These are phyloP conservation scores for Ganoderma multipileum DNA, from an alignment of 1,284 basidiomycete species.

Conservation along the genomic window DNA sequence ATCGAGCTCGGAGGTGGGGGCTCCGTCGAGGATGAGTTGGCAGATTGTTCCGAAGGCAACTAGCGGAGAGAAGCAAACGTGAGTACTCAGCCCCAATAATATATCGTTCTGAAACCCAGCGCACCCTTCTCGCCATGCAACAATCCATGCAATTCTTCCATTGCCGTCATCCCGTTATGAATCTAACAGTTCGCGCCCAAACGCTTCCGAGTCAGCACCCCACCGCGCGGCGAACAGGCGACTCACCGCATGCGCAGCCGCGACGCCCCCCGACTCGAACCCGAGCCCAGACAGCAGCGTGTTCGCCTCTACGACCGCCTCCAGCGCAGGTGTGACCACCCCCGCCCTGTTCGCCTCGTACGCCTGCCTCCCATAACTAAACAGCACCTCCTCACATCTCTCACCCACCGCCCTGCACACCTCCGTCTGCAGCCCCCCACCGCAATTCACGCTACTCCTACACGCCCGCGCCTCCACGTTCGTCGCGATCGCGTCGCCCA, in stretches of 20 bases:
- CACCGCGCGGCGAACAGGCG: background rate
- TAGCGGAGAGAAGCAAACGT: conserved; percentile 14
- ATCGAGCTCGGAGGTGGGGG: conserved; percentile 37
- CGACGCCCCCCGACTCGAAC: conserved; percentile 44
- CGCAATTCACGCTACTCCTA: conserved; percentile 41
- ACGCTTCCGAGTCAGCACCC: background rate
- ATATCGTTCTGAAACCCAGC: background rate
- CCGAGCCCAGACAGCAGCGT: conserved; percentile 43
- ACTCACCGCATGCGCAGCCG: conserved; percentile 44
- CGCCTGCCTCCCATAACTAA: conserved; percentile 43
- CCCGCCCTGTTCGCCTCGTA: conserved; percentile 43
- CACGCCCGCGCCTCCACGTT: conserved; percentile 42
- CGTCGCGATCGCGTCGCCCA: conserved; percentile 45
- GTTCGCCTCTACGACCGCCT: conserved; percentile 46
- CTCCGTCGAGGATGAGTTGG: conserved; percentile 41
- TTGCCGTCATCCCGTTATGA: conserved; percentile 43
- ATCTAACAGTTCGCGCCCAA: conserved; percentile 31
- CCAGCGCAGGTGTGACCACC: conserved; percentile 42
- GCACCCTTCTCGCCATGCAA: conserved; percentile 44
- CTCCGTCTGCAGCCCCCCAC: conserved; percentile 41
- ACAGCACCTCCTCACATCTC: conserved; percentile 46
- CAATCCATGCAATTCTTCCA: conserved; percentile 39
- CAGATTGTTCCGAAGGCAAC: conserved; percentile 43
- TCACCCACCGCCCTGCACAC: conserved; percentile 39
- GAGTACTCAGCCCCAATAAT: background rate